Evolutionary conservation across 176 grass and related monocot genomes (phyloP), one percentile per base, ranked within the genome.

Genomic region (Paspalum vaginatum): DNA sequence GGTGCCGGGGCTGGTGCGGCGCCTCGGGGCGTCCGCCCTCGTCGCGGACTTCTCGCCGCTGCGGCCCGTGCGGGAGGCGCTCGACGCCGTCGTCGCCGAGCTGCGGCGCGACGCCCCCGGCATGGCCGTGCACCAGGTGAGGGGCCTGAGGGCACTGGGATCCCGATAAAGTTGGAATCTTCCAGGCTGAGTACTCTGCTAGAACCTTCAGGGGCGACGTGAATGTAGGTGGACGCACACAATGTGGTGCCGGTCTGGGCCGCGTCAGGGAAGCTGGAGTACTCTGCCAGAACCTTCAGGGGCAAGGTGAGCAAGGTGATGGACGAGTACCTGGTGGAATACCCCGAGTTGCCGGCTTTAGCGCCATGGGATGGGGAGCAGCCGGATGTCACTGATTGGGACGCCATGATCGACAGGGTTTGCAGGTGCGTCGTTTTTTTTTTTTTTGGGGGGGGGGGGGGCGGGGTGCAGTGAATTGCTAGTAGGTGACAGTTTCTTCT

Each of bases 11-110:
- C 79, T 98, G 32, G 74, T 98, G 26, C 67, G 68, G 64, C 85
- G 86, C 49, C 80, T 94, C 47, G 87, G 87, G 2, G 95, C 92
- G 42, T 94, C 89, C 5, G 72, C 88, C 7, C 77, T 98, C 17
- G 85, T 98, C 17, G 80, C 88, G 12, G 95, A 98, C 68, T 98
- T 98, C 81, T 94, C 95, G 7, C 95, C 95, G 15, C 62, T 98
- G 7, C 80, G 92, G 17, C 89, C 90, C 17, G 84, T 94, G 21
- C 88, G 87, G 24, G 58, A 78, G 71, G 81, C 87, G 7, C 77
- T 94, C 18, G 87, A 97, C 38, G 79, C 76, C 7, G 82, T 97
- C 32, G 55, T 89, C 49, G 41, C 11, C 11, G 83, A 89, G 22
- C 56, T 93, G 5, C 48, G 61, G 2, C 43, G 62, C 9, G 77